A percentile compares a stretch with the other conserved stretches of the same genome.
phyloP scores from a whole-genome alignment of 2,329 filamentous ascomycete species.

The Cercospora zeina region DNA sequence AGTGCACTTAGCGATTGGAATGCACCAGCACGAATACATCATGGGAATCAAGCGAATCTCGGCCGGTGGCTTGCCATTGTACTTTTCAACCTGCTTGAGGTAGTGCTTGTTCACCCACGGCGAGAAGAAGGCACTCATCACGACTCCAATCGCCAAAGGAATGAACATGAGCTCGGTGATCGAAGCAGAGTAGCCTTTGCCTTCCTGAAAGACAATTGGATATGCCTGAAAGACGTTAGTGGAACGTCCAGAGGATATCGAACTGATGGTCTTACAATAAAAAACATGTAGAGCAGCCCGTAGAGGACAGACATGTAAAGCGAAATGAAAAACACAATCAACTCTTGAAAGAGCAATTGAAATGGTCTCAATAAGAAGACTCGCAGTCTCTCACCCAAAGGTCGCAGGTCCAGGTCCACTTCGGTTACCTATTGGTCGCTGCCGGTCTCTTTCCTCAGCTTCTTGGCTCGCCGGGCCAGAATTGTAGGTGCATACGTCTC shows the following conservation, averaged over 20 bases:
- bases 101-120: slow-evolving; percentile 82
- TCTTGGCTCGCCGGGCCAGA: slow-evolving; percentile 66
- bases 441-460: slow-evolving; percentile 68
- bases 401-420: slow-evolving; percentile 75
- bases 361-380: slow-evolving; percentile 81
- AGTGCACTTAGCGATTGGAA: slow-evolving; percentile 49
- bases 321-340: slow-evolving; percentile 80
- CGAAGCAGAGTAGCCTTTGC: slow-evolving; percentile 79
- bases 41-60: slow-evolving; percentile 80
- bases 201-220: slow-evolving; percentile 69
- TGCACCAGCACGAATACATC: slow-evolving; percentile 55
- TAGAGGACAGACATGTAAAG: slow-evolving; percentile 60
- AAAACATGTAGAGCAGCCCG: slow-evolving; percentile 57
- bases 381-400: slow-evolving; percentile 63
- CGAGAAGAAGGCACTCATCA: slow-evolving; percentile 34
- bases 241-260: neutral
- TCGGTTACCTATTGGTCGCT: slow-evolving; percentile 72
- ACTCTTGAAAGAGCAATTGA: slow-evolving; percentile 79
- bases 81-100: slow-evolving; percentile 60
- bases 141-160: slow-evolving; percentile 35
- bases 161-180: slow-evolving; percentile 67
- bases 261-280: slow-evolving; percentile 53
- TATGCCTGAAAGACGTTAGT: slow-evolving; percentile 28
- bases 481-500: slow-evolving; percentile 86
- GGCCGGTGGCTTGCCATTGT: slow-evolving; percentile 72